Evolutionary conservation across 2,329 filamentous ascomycete species (phyloP).

Genomic region (Verticillium klebahnii): DNA sequence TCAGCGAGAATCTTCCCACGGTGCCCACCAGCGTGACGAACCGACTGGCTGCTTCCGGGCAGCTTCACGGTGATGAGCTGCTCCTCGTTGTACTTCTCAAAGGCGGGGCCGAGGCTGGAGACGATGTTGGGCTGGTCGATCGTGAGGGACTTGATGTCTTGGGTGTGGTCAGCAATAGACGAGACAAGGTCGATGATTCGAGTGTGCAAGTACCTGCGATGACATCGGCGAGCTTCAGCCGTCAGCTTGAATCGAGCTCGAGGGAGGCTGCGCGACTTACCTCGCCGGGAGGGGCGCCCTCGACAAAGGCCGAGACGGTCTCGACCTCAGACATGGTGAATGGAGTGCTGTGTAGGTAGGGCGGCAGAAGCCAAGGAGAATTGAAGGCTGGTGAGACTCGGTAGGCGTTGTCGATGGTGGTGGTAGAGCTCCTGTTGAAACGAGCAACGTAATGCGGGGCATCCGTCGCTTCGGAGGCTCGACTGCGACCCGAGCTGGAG

Average conservation of each 20-base stretch:
- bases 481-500: neutral
- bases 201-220: slow-evolving; percentile 63
- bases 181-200: neutral
- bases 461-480: neutral
- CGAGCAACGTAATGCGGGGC: neutral
- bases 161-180: slow-evolving; percentile 9
- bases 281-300: slow-evolving; percentile 94
- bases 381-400: neutral
- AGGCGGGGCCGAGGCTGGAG: slow-evolving; percentile 72
- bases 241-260: slow-evolving; percentile 14
- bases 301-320: slow-evolving; percentile 79
- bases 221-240: slow-evolving; percentile 72
- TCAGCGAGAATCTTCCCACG: neutral
- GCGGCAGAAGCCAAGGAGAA: neutral
- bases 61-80: slow-evolving; percentile 88
- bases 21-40: slow-evolving; percentile 14
- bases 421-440: slow-evolving; percentile 1
- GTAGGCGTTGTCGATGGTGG: neutral
- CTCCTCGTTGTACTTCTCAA: slow-evolving; percentile 93
- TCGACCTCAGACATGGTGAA: slow-evolving; percentile 38
- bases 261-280: slow-evolving; percentile 44
- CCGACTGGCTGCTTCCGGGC: slow-evolving; percentile 69
- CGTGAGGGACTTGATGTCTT: slow-evolving; percentile 88
- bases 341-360: neutral
- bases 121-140: slow-evolving; percentile 63